These are phyloP conservation scores for Trichoderma koningii DNA, from an alignment of 2,329 filamentous ascomycete genomes.

Conservation along the genomic window DNA sequence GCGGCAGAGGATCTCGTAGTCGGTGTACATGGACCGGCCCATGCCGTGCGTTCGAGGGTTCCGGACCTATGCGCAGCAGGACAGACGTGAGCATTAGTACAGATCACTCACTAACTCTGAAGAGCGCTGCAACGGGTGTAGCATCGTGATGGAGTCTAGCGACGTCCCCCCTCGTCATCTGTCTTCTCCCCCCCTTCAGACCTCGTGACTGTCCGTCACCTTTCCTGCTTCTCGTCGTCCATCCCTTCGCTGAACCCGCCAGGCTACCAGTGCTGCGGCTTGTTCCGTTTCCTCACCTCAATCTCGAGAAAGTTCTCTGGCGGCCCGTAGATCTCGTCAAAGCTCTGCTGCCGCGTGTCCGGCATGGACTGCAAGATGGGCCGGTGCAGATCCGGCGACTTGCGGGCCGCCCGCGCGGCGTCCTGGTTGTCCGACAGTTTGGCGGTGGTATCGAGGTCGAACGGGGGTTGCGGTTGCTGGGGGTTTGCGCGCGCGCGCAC, in stretches of 20 bases:
- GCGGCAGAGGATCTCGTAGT: conserved; percentile 95
- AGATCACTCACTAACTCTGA: no score
- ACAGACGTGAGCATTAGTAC: not conserved
- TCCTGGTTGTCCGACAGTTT: conserved; percentile 49
- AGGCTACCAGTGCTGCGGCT: not conserved
- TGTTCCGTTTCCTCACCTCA: conserved; percentile 62
- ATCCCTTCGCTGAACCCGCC: not conserved
- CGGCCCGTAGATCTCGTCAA: conserved; percentile 98
- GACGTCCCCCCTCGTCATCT: no score
- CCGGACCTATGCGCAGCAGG: conserved; percentile 64
- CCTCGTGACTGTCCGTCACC: no score
- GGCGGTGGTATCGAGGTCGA: conserved; percentile 35
- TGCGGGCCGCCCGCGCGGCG: conserved; percentile 39
- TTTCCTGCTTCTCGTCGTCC: not conserved
- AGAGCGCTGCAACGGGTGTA: no score
- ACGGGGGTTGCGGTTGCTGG: not conserved
- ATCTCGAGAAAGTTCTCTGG: conserved; percentile 99
- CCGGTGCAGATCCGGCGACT: conserved; percentile 46
- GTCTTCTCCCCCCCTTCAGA: not conserved
- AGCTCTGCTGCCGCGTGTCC: conserved; percentile 84
- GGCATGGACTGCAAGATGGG: conserved; percentile 67
- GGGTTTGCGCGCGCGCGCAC: not conserved
- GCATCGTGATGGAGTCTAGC: no score
- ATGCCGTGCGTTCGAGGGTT: conserved; percentile 94
- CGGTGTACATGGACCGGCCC: conserved; percentile 95